A percentile compares a stretch with the other conserved stretches of the same genome.
Conservation (phyloP, 371 early-diverging fungal genomes). For the Rhizopus delemar region DNA sequence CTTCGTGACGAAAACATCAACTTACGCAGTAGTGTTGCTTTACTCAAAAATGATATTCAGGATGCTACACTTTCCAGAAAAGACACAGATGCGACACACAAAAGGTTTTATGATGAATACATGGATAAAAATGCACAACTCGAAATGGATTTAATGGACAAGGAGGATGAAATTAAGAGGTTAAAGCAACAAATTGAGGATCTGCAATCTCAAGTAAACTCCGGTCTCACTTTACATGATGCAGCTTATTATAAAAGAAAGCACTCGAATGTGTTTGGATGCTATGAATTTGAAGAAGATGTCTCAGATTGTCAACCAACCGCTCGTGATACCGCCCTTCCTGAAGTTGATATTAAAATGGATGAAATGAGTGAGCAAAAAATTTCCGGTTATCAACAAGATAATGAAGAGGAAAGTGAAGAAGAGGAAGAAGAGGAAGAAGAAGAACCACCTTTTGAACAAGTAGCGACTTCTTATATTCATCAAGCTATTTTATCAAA, state of each 20-base stretch:
- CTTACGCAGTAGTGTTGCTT: constrained; percentile 33
- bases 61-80: constrained; percentile 36
- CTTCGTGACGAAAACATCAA: constrained; percentile 42
- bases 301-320: constrained; percentile 11
- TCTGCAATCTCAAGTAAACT: constrained; percentile 12
- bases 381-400: constrained; percentile 4
- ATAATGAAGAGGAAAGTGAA: constrained; percentile 23
- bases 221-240: constrained; percentile 10
- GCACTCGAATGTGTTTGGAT: constrained; percentile 10
- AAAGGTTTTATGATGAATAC: constrained; percentile 35
- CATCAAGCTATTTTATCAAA: constrained; percentile 57
- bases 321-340: constrained; percentile 18
- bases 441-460: constrained; percentile 39
- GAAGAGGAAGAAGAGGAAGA: constrained; percentile 25
- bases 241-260: constrained; percentile 18
- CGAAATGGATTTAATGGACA: constrained; percentile 34
- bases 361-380: constrained; percentile 3
- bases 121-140: constrained; percentile 26
- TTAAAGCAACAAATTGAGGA: constrained; percentile 33
- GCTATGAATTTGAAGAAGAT: constrained; percentile 20
- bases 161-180: constrained; percentile 31
- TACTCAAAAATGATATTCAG: constrained; percentile 41
- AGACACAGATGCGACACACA: constrained; percentile 42
- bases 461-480: constrained; percentile 51
- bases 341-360: constrained; percentile 13